Conservation (phyloP, 305 asterid species). For the Fraxinus latifolia region DNA sequence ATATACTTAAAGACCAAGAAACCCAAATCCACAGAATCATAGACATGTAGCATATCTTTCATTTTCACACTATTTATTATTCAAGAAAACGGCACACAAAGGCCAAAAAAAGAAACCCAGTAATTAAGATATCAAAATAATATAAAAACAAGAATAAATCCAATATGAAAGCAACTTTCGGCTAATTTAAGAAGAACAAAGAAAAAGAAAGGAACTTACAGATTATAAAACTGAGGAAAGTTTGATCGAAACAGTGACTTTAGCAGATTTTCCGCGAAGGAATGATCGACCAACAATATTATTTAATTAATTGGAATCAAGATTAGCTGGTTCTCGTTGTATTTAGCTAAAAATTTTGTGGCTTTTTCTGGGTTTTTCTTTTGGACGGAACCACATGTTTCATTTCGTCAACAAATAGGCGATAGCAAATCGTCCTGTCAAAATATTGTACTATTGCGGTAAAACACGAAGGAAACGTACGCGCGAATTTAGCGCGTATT, state of each 20-base stretch:
- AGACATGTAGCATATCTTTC: neutral
- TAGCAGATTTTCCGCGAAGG: constrained; percentile 20
- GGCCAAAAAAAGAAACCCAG: neutral
- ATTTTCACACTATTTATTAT: neutral
- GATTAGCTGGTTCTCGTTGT: constrained; percentile 2
- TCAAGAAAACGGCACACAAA: neutral
- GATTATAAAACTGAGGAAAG: constrained; percentile 2
- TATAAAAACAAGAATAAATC: neutral
- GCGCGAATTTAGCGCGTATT: neutral
- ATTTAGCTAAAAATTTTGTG: neutral
- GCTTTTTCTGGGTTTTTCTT: neutral
- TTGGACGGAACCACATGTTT: neutral
- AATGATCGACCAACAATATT: constrained; percentile 2
- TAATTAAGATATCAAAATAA: constrained; percentile 9
- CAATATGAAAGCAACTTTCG: constrained; percentile 4
- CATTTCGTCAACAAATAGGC: neutral
- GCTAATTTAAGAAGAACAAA: neutral
- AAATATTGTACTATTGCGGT: neutral
- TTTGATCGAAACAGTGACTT: neutral
- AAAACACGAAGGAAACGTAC: neutral
- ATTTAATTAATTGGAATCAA: neutral
- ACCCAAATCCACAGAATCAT: constrained; percentile 2
- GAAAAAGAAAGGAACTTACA: constrained; percentile 6
- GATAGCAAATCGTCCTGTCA: neutral
- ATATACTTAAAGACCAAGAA: constrained; percentile 9